Evolutionary conservation across 1,284 basidiomycete species (phyloP).

Genomic region (Austropuccinia psidii): DNA sequence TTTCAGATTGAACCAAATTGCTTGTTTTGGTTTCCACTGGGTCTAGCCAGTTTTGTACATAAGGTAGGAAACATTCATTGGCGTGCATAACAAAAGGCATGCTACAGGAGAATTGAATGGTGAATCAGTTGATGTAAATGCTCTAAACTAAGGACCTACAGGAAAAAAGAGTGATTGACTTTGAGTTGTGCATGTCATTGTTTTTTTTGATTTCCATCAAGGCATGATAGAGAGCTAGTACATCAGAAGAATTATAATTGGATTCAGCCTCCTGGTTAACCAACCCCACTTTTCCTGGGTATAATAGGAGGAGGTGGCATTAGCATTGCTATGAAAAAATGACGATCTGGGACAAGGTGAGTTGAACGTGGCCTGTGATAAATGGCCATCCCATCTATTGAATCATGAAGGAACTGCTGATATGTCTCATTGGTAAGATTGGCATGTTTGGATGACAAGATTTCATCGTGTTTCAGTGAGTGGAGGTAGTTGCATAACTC

Average conservation of each 20-base stretch:
- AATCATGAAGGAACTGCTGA: conserved; percentile 64
- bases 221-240: conserved; percentile 23
- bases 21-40: conserved; percentile 81
- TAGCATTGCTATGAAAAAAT: conserved; percentile 15
- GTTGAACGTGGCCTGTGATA: conserved; percentile 18
- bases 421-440: conserved; percentile 78
- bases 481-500: conserved; percentile 43
- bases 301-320: not conserved
- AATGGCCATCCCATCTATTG: conserved; percentile 19
- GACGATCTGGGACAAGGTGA: conserved; percentile 26
- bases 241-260: conserved; percentile 16
- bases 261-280: not conserved
- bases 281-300: too few species aligned
- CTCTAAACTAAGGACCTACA: too few species aligned
- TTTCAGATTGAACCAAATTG: conserved; percentile 90
- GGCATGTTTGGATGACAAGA: conserved; percentile 58
- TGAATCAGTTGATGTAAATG: too few species aligned
- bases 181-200: conserved; percentile 34
- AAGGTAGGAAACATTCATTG: conserved; percentile 70
- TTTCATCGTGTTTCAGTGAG: conserved; percentile 57
- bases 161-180: not conserved
- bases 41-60: conserved; percentile 81
- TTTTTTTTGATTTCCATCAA: conserved; percentile 34
- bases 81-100: conserved; percentile 27
- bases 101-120: conserved; percentile 14